phyloP scores from a whole-genome alignment of 2,329 filamentous ascomycete genomes.

The Purpureocillium takamizusanense region DNA sequence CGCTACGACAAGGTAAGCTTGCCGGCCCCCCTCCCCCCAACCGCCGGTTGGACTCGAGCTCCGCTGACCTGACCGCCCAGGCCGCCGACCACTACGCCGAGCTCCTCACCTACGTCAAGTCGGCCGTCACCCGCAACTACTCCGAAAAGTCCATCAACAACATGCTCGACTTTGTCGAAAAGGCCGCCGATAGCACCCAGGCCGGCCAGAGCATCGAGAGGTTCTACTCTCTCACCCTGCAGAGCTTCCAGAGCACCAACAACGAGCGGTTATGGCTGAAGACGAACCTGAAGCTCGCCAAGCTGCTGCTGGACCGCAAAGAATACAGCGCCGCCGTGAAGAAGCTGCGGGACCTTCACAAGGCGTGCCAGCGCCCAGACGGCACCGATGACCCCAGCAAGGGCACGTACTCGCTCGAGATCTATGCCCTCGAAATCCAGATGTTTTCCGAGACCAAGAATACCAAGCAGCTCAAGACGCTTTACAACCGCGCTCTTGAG shows the following conservation, averaged over 20 bases:
- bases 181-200: conserved; percentile 62
- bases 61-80: conserved; percentile 34
- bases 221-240: conserved; percentile 88
- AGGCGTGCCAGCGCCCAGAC: conserved; percentile 77
- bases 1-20: conserved; percentile 65
- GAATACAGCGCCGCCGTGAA: conserved; percentile 73
- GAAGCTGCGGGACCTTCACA: conserved; percentile 83
- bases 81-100: conserved; percentile 88
- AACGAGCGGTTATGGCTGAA: conserved; percentile 97
- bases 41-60: not conserved
- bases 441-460: conserved; percentile 97
- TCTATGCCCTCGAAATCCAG: conserved; percentile 95
- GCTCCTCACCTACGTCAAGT: conserved; percentile 94
- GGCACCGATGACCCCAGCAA: conserved; percentile 88
- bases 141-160: conserved; percentile 99
- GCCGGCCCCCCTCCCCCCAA: too few species aligned
- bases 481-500: conserved; percentile 85
- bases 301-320: conserved; percentile 83
- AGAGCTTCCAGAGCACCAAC: conserved; percentile 94
- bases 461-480: conserved; percentile 89
- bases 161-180: conserved; percentile 96
- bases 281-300: conserved; percentile 94
- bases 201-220: conserved; percentile 77
- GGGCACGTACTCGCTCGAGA: conserved; percentile 90
- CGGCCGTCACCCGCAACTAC: conserved; percentile 93